Evolutionary conservation across 2,329 filamentous ascomycete species (phyloP).

Genomic region (Cladosporium sp.): DNA sequence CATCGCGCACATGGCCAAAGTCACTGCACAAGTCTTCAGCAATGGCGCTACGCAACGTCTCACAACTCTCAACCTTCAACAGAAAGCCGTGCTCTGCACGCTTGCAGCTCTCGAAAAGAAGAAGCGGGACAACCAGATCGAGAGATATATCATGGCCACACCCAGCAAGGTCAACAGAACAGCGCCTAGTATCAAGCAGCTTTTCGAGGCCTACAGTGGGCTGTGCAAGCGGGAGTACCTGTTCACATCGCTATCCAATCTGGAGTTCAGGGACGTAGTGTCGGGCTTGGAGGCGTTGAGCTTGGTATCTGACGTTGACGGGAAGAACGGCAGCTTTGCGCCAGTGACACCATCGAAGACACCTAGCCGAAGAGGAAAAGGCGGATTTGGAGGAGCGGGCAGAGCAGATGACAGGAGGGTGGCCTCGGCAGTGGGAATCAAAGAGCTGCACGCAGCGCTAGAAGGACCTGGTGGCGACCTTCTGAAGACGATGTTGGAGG

Average conservation of each 20-base stretch:
- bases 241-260: constrained; percentile 80
- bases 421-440: constrained; percentile 31
- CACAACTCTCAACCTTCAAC: constrained; percentile 85
- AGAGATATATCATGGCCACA: constrained; percentile 32
- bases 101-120: constrained; percentile 81
- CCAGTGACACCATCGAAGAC: constrained; percentile 62
- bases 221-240: constrained; percentile 85
- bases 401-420: constrained; percentile 58
- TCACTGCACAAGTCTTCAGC: constrained; percentile 84
- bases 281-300: constrained; percentile 85
- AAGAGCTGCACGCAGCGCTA: constrained; percentile 31
- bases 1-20: constrained; percentile 85
- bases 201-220: constrained; percentile 78
- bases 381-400: constrained; percentile 40
- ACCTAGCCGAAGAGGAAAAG: constrained; percentile 63
- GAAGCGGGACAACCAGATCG: constrained; percentile 46
- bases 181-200: constrained; percentile 75
- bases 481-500: constrained; percentile 34
- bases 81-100: constrained; percentile 90
- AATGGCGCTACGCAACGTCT: constrained; percentile 83
- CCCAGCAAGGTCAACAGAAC: constrained; percentile 38
- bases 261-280: constrained; percentile 91
- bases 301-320: constrained; percentile 66
- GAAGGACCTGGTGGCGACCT: constrained; percentile 34
- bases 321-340: constrained; percentile 65